Base-by-base conservation (phyloP, 2,329 filamentous ascomycete genomes). In the Botrytis fabae region DNA sequence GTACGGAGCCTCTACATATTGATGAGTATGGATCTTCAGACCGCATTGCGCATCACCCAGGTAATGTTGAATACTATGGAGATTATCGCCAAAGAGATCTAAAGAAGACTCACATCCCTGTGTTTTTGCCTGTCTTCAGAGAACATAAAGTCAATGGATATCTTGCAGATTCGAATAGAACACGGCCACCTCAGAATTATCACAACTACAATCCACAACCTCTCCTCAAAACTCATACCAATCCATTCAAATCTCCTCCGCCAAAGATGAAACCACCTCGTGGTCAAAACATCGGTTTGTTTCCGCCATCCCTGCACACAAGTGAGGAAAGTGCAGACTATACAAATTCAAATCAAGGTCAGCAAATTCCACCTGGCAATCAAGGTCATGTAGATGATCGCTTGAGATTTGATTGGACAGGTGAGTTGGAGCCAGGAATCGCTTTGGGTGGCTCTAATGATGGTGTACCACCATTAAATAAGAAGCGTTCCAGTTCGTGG, bases 121-220 rank as follows among this genome's bases (percentile, higher is more conserved):
- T 80, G 6, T 75, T 80, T 16, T 70, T 78, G 14, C 79, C 80
- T 22, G 71, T 76, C 4, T 77, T 74, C 42, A 73, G 75, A 54
- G 75, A 77, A 42, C 76, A 80, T 51, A 78, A 78, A 59, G 74
- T 80, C 40, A 80, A 80, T 66, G 80, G 79, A 1, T 79, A 79
- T 71, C 75, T 78, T 35, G 74, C 78, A 69, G 76, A 81, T 72
- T 80, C 79, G 25, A 78, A 69, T 25, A 70, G 79, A 48, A 71
- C 74, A 54, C 73, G 74, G 4, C 76, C 76, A 35, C 74, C 73
- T 9, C 73, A 63, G 2, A 73, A 73, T 40, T 72, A 66, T 22
- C 69, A 71, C 16, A 74, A 62, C 40, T 69, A 73, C 42, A 69
- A 60, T 40, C 79, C 77, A 32, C 66, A 65, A 54, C 78, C 78